phyloP scores from a whole-genome alignment of 805 yeast species.

The Maudiozyma saulgeensis region DNA sequence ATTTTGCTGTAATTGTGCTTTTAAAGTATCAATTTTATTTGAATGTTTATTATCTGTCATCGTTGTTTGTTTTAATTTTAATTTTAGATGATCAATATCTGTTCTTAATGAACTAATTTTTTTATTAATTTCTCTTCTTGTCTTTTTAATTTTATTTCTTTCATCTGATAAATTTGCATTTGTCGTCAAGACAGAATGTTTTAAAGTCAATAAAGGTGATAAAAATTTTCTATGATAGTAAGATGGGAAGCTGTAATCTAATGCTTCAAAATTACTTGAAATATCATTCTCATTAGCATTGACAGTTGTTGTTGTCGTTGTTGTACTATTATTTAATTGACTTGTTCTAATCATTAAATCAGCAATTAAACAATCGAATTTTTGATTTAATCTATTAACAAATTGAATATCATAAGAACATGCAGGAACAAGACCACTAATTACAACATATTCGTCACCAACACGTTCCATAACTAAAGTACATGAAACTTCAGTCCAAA shows the following conservation, averaged over 20 bases:
- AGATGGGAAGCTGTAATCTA: slow-evolving; percentile 28
- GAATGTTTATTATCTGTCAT: slow-evolving; percentile 49
- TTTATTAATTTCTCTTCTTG: slow-evolving; percentile 50
- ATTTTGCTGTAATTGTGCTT: slow-evolving; percentile 33
- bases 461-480: slow-evolving; percentile 32
- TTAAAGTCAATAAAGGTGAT: slow-evolving; percentile 55
- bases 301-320: neutral
- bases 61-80: slow-evolving; percentile 38
- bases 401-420: slow-evolving; percentile 53
- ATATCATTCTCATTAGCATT: slow-evolving; percentile 2
- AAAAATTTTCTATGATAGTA: slow-evolving; percentile 32
- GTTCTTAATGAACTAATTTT: slow-evolving; percentile 39
- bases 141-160: slow-evolving; percentile 45
- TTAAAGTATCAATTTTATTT: slow-evolving; percentile 42
- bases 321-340: neutral
- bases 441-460: slow-evolving; percentile 44
- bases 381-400: slow-evolving; percentile 28
- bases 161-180: slow-evolving; percentile 51
- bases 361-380: slow-evolving; percentile 30
- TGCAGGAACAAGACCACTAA: slow-evolving; percentile 55
- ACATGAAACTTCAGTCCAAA: slow-evolving; percentile 57
- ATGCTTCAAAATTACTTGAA: slow-evolving; percentile 13
- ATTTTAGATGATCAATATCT: slow-evolving; percentile 47
- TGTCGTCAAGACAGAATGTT: slow-evolving; percentile 57
- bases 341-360: slow-evolving; percentile 34